These are phyloP conservation scores for Hyaloscypha bicolor DNA, from an alignment of 495 filamentous ascomycete species.

Conservation along the genomic window DNA sequence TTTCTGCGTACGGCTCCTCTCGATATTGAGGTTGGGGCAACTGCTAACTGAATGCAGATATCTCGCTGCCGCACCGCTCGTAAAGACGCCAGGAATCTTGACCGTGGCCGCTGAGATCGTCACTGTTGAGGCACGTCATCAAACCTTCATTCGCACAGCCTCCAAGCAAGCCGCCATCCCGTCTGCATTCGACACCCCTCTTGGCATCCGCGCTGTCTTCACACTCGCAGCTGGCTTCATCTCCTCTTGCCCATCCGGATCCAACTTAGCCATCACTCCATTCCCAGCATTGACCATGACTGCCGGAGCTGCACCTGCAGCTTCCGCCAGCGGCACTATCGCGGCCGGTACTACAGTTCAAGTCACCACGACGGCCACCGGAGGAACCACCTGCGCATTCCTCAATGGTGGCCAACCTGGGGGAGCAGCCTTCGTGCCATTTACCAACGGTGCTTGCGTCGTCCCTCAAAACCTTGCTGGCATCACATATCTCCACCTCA, in stretches of 20 bases:
- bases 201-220: constrained; percentile 60
- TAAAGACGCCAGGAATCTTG: constrained; percentile 53
- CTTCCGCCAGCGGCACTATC: constrained; percentile 31
- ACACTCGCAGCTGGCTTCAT: constrained; percentile 64
- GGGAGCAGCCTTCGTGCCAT: constrained; percentile 54
- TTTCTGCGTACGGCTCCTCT: constrained; percentile 50
- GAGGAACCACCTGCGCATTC: constrained; percentile 36
- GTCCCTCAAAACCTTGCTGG: constrained; percentile 47
- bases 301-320: constrained; percentile 46
- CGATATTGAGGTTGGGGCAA: background rate
- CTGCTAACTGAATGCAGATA: constrained; percentile 34
- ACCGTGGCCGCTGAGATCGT: constrained; percentile 65
- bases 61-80: constrained; percentile 60
- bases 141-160: constrained; percentile 55
- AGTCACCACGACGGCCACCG: constrained; percentile 36
- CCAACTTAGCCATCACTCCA: constrained; percentile 57
- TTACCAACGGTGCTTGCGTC: constrained; percentile 44
- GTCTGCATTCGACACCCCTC: constrained; percentile 58
- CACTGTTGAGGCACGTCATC: constrained; percentile 64
- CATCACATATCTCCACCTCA: constrained; percentile 50
- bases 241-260: constrained; percentile 57
- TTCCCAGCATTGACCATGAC: constrained; percentile 49
- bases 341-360: constrained; percentile 12
- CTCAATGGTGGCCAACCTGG: constrained; percentile 33
- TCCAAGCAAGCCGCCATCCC: constrained; percentile 53